Evolutionary conservation across 75 land plant species (phyloP).

Genomic region (Cryptomeria japonica): DNA sequence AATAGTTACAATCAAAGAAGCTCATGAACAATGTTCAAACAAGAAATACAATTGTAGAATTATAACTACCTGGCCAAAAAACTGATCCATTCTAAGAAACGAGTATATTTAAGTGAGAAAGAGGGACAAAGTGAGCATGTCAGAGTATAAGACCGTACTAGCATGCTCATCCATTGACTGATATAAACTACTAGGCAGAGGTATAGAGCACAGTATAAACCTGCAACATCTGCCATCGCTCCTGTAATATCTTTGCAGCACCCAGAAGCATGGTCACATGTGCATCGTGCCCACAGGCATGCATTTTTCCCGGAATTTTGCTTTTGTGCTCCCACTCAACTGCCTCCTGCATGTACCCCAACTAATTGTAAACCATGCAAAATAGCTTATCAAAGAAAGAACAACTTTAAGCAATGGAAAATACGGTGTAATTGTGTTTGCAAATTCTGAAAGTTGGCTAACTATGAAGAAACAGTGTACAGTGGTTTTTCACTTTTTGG

Average conservation of each 20-base stretch:
- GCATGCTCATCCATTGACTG: neutral
- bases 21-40: neutral
- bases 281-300: conserved; percentile 89
- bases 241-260: conserved; percentile 71
- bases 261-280: conserved; percentile 89
- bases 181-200: neutral
- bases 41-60: neutral
- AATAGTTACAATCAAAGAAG: neutral
- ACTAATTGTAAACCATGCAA: too few species aligned
- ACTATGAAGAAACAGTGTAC: too few species aligned
- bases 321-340: conserved; percentile 83
- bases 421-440: too few species aligned
- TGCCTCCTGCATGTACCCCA: conserved; percentile 39
- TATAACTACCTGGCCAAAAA: too few species aligned
- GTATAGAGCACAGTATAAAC: conserved; percentile 18
- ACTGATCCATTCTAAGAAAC: too few species aligned
- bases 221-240: conserved; percentile 30
- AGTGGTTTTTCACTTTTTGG: too few species aligned
- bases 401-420: too few species aligned
- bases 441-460: too few species aligned
- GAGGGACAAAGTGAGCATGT: too few species aligned
- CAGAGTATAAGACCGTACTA: neutral
- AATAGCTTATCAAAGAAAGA: too few species aligned
- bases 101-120: too few species aligned
- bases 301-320: conserved; percentile 74